Percentiles rank a stretch among this genome's conserved stretches.
Evolutionary conservation across 495 filamentous ascomycete species (phyloP).

Genomic region (Chaetomium cochliodes): DNA sequence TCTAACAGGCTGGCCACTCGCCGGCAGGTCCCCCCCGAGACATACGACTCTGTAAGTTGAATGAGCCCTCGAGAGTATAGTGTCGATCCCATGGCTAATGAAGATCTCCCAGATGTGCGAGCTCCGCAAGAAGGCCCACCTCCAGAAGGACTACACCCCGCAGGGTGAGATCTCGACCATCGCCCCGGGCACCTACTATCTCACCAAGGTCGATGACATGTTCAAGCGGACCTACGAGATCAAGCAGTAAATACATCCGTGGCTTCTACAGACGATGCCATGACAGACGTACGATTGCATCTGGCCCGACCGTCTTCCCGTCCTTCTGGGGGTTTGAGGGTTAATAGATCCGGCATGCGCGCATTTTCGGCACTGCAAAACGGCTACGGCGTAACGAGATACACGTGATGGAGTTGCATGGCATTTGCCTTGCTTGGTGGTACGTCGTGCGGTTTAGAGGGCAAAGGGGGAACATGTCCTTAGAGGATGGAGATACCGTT

Average conservation of each 20-base stretch:
- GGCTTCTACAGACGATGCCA: not conserved
- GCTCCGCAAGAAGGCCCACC: constrained; percentile 88
- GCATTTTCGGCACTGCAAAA: constrained; percentile 13
- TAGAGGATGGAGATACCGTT: constrained; percentile 2
- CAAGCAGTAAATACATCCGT: constrained; percentile 65
- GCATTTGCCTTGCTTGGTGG: not conserved
- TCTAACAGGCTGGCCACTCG: constrained; percentile 70
- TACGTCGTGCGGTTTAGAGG: not conserved
- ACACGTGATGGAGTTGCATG: constrained; percentile 4
- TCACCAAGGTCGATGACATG: constrained; percentile 88
- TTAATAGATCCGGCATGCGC: constrained; percentile 10
- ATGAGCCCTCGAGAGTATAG: not conserved
- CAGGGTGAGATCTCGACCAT: constrained; percentile 74
- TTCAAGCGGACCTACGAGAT: constrained; percentile 85
- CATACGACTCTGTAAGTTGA: constrained; percentile 74
- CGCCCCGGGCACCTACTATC: constrained; percentile 80
- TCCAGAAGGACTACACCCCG: constrained; percentile 87
- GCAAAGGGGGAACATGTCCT: not conserved
- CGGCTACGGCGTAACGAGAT: constrained; percentile 7
- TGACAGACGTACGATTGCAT: not conserved
- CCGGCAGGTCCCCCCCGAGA: constrained; percentile 71
- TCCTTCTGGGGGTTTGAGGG: not conserved
- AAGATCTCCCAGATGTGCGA: constrained; percentile 70
- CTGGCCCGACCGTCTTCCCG: not conserved
- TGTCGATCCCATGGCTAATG: not conserved